phyloP scores from a whole-genome alignment of 2,329 filamentous ascomycete species.

The Taxawa tesnikishii region DNA sequence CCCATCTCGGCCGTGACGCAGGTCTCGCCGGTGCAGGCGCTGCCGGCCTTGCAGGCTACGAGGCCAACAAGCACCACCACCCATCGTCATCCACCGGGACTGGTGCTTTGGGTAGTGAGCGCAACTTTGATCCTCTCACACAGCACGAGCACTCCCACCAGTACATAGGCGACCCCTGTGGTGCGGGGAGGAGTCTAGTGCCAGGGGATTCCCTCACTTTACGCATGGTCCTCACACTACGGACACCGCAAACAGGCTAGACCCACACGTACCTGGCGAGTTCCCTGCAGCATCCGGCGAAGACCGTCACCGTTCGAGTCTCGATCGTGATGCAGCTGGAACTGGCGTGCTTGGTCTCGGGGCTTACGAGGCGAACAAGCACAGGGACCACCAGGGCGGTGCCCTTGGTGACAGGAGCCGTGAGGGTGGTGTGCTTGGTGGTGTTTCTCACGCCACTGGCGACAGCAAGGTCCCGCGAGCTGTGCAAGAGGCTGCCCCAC shows the following conservation, averaged over 20 bases:
- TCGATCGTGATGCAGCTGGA: neutral
- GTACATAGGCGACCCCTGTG: slow-evolving; percentile 15
- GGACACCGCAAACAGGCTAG: slow-evolving; percentile 19
- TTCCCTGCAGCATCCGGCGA: slow-evolving; percentile 14
- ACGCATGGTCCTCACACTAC: slow-evolving; percentile 18
- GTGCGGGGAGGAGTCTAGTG: slow-evolving; percentile 4
- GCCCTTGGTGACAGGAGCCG: too few relatives aligned
- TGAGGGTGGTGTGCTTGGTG: too few relatives aligned
- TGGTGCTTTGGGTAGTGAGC: neutral
- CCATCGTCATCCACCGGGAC: neutral
- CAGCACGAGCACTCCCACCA: slow-evolving; percentile 12
- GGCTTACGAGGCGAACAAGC: slow-evolving; percentile 9
- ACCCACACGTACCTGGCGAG: slow-evolving; percentile 22
- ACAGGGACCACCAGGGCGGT: neutral
- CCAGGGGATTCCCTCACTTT: slow-evolving; percentile 7
- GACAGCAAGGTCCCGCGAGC: too few relatives aligned
- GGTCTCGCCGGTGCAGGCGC: slow-evolving; percentile 19
- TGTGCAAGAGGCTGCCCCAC: too few relatives aligned
- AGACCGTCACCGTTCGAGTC: slow-evolving; percentile 8
- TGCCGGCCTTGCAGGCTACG: slow-evolving; percentile 20
- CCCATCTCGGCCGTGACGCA: slow-evolving; percentile 9
- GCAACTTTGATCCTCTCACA: neutral
- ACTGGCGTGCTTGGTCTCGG: slow-evolving; percentile 1
- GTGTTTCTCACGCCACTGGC: too few relatives aligned
- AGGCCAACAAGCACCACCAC: slow-evolving; percentile 16